Percentiles rank a stretch among this genome's conserved stretches.
Evolutionary conservation across 139 green algal species (phyloP).

Genomic region (Microglena sp.): DNA sequence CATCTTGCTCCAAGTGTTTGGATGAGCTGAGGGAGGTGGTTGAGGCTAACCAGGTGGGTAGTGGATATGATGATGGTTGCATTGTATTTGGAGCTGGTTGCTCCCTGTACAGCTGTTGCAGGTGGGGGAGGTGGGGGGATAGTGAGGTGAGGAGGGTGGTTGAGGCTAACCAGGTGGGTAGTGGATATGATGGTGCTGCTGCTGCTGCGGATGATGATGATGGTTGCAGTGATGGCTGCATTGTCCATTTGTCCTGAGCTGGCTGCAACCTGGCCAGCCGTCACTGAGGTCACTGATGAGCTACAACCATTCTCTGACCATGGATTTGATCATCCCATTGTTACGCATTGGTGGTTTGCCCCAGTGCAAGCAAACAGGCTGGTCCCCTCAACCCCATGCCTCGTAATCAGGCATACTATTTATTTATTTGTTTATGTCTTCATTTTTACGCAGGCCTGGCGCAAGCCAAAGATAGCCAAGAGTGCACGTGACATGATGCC

Average conservation of each 20-base stretch:
- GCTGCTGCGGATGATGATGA: too few relatives aligned
- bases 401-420: too few relatives aligned
- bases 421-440: too few relatives aligned
- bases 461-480: neutral
- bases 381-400: too few relatives aligned
- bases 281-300: constrained; percentile 3
- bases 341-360: too few relatives aligned
- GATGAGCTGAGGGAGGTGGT: constrained; percentile 35
- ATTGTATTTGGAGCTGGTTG: neutral
- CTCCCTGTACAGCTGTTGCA: constrained; percentile 4
- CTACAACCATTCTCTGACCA: constrained; percentile 12
- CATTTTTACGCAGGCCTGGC: neutral
- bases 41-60: too few relatives aligned
- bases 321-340: too few relatives aligned
- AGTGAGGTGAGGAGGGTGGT: constrained; percentile 31
- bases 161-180: too few relatives aligned
- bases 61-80: too few relatives aligned
- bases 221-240: too few relatives aligned
- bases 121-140: constrained; percentile 26
- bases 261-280: constrained; percentile 2
- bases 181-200: too few relatives aligned
- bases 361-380: too few relatives aligned
- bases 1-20: constrained; percentile 25
- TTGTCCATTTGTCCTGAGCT: neutral
- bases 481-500: neutral